A percentile compares a stretch with the other conserved stretches of the same genome.
phyloP scores from a whole-genome alignment of 2,329 filamentous ascomycete species.

The Colletotrichum musae region DNA sequence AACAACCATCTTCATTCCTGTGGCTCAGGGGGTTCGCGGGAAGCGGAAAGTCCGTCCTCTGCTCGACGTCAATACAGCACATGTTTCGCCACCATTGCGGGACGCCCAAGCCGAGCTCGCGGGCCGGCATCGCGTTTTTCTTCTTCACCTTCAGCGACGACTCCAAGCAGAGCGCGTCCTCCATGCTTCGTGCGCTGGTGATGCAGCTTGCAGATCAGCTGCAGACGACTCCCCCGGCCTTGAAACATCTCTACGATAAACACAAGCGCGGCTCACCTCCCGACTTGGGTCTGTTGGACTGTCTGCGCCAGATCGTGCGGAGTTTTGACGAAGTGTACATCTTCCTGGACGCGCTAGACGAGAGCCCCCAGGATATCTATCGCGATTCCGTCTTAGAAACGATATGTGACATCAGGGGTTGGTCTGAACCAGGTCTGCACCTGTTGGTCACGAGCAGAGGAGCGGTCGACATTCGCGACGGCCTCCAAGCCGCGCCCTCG shows the following conservation, averaged over 20 bases:
- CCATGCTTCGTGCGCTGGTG: conserved; percentile 52
- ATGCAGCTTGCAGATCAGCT: conserved; percentile 49
- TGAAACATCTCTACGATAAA: background rate
- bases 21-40: conserved; percentile 58
- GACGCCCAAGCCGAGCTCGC: conserved; percentile 34
- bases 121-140: conserved; percentile 53
- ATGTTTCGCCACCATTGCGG: conserved; percentile 36
- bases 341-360: background rate
- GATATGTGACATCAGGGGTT: accelerated
- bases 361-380: background rate
- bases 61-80: conserved; percentile 53
- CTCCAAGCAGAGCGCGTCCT: conserved; percentile 48
- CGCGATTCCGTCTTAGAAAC: background rate
- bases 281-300: background rate
- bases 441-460: conserved; percentile 52
- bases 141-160: conserved; percentile 57
- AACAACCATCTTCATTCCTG: conserved; percentile 48
- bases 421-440: conserved; percentile 41
- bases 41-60: conserved; percentile 57
- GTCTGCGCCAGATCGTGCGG: accelerated
- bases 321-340: background rate
- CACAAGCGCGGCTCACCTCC: background rate
- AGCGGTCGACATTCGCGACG: conserved; percentile 48
- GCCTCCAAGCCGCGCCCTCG: conserved; percentile 24
- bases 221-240: background rate